Base-by-base conservation (phyloP, 306 rosid species). In the Mimosa pudica region DNA sequence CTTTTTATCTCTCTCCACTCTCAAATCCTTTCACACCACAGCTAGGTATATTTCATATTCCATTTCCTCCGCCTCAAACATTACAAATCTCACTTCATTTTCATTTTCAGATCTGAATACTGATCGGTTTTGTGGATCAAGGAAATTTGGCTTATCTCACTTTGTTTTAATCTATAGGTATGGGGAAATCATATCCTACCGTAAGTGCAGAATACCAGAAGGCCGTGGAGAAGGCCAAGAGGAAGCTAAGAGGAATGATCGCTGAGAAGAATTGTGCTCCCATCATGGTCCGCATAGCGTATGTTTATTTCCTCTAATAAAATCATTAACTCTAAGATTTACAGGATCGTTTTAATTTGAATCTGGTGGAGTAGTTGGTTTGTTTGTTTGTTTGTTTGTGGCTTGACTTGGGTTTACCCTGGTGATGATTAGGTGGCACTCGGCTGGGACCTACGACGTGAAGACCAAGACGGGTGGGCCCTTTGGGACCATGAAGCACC, bases 201-300 rank as follows among this genome's bases (percentile, higher is more conserved):
- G 99, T 95, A 9, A 93, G 88, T 71, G 78, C 88, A 4, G 98
- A 95, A 70, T 93, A 95, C 88, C 83, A 76, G 75, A 85, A 90
- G 84, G 93, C 96, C 65, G 72, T 91, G 62, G 94, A 90, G 63
- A 95, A 95, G 89, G 98, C 99, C 11, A 95, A 60, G 93, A 93
- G 61, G 85, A 95, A 90, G 88, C 99, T 95, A 67, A 91, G 98
- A 52, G 97, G 99, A 1, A 42, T 95, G 51, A 90, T 95, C 45
- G 98, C 99, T 13, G 99, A 95, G 82, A 95, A 95, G 91, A 85
- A 79, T 71, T 91, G 97, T 48, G 99, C 98, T 71, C 97, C 99
- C 75, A 72, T 95, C 18, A 93, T 95, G 17, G 93, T 95, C 71
- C 99, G 99, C 17, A 47, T 95, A 6, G 99, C 99, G 99, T 95